Evolutionary conservation across 176 grass and related monocot species (phyloP), one percentile per base, ranked within the genome.

Genomic region (Olyra latifolia): DNA sequence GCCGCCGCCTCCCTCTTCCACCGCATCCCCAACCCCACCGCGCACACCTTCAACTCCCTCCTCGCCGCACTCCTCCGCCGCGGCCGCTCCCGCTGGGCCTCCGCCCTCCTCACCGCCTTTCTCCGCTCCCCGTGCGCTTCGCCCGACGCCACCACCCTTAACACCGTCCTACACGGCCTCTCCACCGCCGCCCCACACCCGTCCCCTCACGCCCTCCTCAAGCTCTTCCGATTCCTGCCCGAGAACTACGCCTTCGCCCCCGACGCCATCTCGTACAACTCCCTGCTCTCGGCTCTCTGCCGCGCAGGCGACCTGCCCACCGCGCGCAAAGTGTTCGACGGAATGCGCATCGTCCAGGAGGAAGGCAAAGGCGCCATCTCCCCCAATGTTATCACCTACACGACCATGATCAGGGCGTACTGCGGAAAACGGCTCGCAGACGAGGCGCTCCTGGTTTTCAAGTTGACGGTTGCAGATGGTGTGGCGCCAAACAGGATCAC

Each of bases 11-110:
- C 82, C 45, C 81, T 92, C 79, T 92, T 91, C 75, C 55, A 84
- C 66, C 75, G 76, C 81, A 84, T 90, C 52, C 91, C 94, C 15
- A 52, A 48, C 8, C 91, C 91, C 8, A 91, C 91, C 7, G 30
- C 89, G 60, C 89, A 91, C 55, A 90, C 91, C 48, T 97, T 86
- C 87, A 97, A 97, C 82, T 89, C 94, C 76, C 91, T 97, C 55
- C 84, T 97, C 14, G 75, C 87, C 20, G 87, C 71, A 10, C 87
- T 97, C 48, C 85, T 94, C 71, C 58, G 63, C 22, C 91, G 94
- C 13, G 87, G 89, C 57, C 91, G 89, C 43, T 53, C 56, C 49
- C 82, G 84, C 30, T 20, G 76, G 11, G 89, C 94, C 47, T 66
- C 71, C 24, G 83, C 84, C 52, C 87, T 97, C 49, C 87, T 97